Base-by-base conservation (phyloP, 805 yeast genomes). In the Kluyveromyces starmeri region DNA sequence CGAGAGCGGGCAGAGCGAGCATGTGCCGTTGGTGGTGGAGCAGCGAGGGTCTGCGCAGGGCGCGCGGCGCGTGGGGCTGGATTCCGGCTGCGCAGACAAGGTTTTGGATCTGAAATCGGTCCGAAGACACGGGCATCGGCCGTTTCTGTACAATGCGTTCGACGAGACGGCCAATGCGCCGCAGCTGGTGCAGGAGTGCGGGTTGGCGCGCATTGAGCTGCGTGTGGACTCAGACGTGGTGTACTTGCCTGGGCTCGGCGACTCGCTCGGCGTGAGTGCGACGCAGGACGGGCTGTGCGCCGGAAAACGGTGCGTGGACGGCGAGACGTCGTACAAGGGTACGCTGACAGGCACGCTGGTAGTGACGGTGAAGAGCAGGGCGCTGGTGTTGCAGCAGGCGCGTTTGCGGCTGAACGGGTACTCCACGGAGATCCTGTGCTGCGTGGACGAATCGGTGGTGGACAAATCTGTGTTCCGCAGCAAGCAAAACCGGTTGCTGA, bases 381-480 rank as follows among this genome's bases (percentile, higher is more conserved):
- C 28, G 8, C 15, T 25, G 7, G 15, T 36, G 7, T 26, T 36
- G 19, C 32, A 32, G 13, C 21, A 33, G 20, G 19, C 36, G 14
- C 34, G 34, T n/a, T 36, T 39, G 11, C 20, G 35, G 2, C 27
- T 39, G 30, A 36, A 36, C 27, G 34, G 42, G 8, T 39, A 36
- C 27, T 28, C 39, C 6, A 23, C 37, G 11, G 36, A 39, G 25
- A 36, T 28, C 25, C 35, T 27, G 16, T 32, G 34, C 20, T 11
- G 18, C 13, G 13, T 20, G 4, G 14, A 28, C 17, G 24, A 17
- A 13, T n/a, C n/a, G n/a, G n/a, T n/a, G n/a, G n/a, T n/a, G n/a
- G n/a, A n/a, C n/a, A n/a, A n/a, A n/a, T n/a, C n/a, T n/a, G n/a
- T n/a, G n/a, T n/a, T n/a, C n/a, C n/a, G n/a, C n/a, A n/a, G n/a